Evolutionary conservation across 106 monocot genomes (phyloP).

Genomic region (Allium cepa): DNA sequence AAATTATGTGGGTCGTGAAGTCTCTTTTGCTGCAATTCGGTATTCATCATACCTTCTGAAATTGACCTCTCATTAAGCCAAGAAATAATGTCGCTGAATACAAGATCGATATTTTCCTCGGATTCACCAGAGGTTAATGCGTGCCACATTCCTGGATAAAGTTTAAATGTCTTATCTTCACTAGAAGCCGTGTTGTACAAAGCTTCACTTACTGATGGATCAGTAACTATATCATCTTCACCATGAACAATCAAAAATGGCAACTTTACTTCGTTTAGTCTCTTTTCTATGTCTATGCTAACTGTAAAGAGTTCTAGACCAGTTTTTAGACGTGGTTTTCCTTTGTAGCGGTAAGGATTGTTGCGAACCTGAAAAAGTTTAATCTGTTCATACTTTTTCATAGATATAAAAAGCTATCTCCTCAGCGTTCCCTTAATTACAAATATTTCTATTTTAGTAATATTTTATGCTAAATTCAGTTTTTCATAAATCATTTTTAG

Average conservation of each 20-base stretch:
- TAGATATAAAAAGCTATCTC: no score
- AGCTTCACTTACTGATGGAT: slow-evolving; percentile 44
- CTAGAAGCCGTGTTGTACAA: slow-evolving; percentile 43
- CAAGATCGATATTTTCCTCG: slow-evolving; percentile 48
- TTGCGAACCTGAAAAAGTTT: slow-evolving; percentile 21
- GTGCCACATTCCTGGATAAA: slow-evolving; percentile 82
- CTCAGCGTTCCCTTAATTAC: no score
- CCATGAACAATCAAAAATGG: slow-evolving; percentile 73
- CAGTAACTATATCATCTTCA: slow-evolving; percentile 60
- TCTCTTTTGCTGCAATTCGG: slow-evolving; percentile 21
- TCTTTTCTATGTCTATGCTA: slow-evolving; percentile 61
- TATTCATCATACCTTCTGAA: neutral
- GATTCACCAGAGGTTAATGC: slow-evolving; percentile 62
- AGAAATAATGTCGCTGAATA: slow-evolving; percentile 51
- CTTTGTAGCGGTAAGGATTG: slow-evolving; percentile 46
- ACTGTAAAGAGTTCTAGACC: slow-evolving; percentile 47
- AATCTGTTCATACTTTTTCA: no score
- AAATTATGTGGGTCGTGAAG: slow-evolving; percentile 3
- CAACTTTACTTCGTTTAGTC: slow-evolving; percentile 29
- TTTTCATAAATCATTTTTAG: no score
- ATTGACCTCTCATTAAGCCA: slow-evolving; percentile 41
- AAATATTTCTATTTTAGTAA: no score
- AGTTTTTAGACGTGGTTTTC: slow-evolving; percentile 49
- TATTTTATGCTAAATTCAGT: no score
- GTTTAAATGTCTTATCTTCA: slow-evolving; percentile 53